Evolutionary conservation across 1,284 basidiomycete genomes (phyloP).

Genomic region (Amylostereum chailletii): DNA sequence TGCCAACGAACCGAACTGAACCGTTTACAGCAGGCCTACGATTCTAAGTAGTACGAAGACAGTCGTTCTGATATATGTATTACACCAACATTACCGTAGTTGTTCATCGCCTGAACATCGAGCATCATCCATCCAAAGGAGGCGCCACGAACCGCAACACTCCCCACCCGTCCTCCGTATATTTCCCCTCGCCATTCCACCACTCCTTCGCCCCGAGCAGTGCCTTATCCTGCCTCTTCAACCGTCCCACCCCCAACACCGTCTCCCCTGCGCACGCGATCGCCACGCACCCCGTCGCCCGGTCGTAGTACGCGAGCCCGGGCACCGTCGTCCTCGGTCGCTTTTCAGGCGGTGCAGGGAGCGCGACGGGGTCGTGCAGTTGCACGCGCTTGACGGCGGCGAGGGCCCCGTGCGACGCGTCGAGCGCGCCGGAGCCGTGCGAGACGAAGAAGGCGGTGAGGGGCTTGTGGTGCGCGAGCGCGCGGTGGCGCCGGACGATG

Average conservation of each 20-base stretch:
- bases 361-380: constrained; percentile 23
- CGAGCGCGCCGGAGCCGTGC: too few species aligned
- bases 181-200: constrained; percentile 42
- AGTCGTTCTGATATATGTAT: too few species aligned
- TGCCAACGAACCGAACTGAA: too few species aligned
- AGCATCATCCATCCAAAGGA: too few species aligned
- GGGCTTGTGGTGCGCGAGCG: constrained; percentile 56
- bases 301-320: constrained; percentile 34
- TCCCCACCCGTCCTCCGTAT: too few species aligned
- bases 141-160: too few species aligned
- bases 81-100: too few species aligned
- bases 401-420: too few species aligned
- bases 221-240: constrained; percentile 35
- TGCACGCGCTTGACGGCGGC: constrained; percentile 37
- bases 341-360: too few species aligned
- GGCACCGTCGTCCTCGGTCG: constrained; percentile 14
- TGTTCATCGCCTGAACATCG: too few species aligned
- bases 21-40: too few species aligned
- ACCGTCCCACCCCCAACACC: constrained; percentile 37
- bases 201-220: constrained; percentile 38
- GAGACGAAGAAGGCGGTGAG: constrained; percentile 30
- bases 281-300: constrained; percentile 27
- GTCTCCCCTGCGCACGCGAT: constrained; percentile 42
- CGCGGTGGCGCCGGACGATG: constrained; percentile 57
- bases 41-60: too few species aligned